These are phyloP conservation scores for Infundibulicybe gibba DNA, from an alignment of 768 basidiomycete genomes.

Conservation along the genomic window DNA sequence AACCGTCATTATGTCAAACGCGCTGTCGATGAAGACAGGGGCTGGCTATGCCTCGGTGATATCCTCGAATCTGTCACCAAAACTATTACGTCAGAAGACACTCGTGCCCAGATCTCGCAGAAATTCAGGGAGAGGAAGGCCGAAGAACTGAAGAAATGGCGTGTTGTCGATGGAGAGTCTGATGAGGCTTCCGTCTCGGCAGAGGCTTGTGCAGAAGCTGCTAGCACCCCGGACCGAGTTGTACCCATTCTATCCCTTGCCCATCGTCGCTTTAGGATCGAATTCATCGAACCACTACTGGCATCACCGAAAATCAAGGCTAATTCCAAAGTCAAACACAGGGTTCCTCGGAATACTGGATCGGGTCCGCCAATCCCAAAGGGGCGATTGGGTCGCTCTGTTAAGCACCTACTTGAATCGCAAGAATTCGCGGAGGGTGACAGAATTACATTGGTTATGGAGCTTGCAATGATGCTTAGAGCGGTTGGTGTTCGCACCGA, in stretches of 20 bases:
- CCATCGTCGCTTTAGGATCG: slow-evolving; percentile 66
- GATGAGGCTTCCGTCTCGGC: slow-evolving; percentile 47
- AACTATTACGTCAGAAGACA: slow-evolving; percentile 43
- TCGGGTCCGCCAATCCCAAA: slow-evolving; percentile 48
- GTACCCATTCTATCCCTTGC: slow-evolving; percentile 63
- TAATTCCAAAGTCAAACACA: slow-evolving; percentile 46
- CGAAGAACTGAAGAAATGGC: slow-evolving; percentile 72
- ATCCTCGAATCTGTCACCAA: slow-evolving; percentile 59
- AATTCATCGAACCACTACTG: slow-evolving; percentile 68
- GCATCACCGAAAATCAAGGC: slow-evolving; percentile 64
- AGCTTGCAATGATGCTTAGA: slow-evolving; percentile 47
- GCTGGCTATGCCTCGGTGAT: slow-evolving; percentile 70
- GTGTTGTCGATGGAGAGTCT: slow-evolving; percentile 50
- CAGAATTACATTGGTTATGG: slow-evolving; percentile 39
- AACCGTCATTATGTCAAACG: slow-evolving; percentile 77
- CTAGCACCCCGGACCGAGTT: slow-evolving; percentile 63
- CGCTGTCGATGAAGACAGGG: slow-evolving; percentile 73
- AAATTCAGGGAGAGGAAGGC: slow-evolving; percentile 54
- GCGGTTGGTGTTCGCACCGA: slow-evolving; percentile 55
- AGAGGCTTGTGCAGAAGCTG: slow-evolving; percentile 73
- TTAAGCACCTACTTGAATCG: slow-evolving; percentile 60
- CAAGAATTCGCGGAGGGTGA: slow-evolving; percentile 44
- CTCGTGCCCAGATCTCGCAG: slow-evolving; percentile 57
- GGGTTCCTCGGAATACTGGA: slow-evolving; percentile 38
- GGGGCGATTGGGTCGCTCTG: slow-evolving; percentile 65